These are phyloP conservation scores for Pythium dissimile DNA, from an alignment of 352 stramenopile genomes.

Conservation along the genomic window DNA sequence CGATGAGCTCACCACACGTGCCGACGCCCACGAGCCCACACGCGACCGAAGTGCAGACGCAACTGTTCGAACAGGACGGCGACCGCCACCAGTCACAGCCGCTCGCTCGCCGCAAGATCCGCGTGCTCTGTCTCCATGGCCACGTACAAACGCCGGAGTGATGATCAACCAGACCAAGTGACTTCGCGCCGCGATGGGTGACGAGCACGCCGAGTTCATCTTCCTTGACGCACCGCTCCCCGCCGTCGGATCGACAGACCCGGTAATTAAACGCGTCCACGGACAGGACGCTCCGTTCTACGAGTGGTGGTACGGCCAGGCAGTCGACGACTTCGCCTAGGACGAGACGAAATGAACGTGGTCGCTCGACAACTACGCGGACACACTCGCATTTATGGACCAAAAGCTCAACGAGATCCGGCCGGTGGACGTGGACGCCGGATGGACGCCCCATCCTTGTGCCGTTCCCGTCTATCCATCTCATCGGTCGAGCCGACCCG, in stretches of 20 bases:
- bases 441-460: constrained; percentile 16
- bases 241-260: constrained; percentile 12
- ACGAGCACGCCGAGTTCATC: constrained; percentile 26
- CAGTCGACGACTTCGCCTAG: constrained; percentile 10
- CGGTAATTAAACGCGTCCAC: constrained; percentile 16
- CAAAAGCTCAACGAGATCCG: constrained; percentile 30
- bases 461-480: constrained; percentile 38
- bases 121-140: constrained; percentile 29
- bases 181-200: constrained; percentile 19
- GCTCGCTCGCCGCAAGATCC: constrained; percentile 8
- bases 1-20: constrained; percentile 4
- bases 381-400: constrained; percentile 43
- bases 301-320: constrained; percentile 39
- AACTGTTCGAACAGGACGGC: not conserved
- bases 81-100: not conserved
- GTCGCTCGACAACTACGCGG: constrained; percentile 30
- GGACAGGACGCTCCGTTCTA: constrained; percentile 35
- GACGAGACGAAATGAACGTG: constrained; percentile 29
- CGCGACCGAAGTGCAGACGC: not conserved
- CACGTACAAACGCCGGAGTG: constrained; percentile 30
- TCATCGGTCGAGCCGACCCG: constrained; percentile 35
- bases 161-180: constrained; percentile 27
- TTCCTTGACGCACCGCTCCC: constrained; percentile 25
- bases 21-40: not conserved
- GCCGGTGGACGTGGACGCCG: constrained; percentile 39